Evolutionary conservation across 495 filamentous ascomycete species (phyloP).

Genomic region (Podospora appendiculata): DNA sequence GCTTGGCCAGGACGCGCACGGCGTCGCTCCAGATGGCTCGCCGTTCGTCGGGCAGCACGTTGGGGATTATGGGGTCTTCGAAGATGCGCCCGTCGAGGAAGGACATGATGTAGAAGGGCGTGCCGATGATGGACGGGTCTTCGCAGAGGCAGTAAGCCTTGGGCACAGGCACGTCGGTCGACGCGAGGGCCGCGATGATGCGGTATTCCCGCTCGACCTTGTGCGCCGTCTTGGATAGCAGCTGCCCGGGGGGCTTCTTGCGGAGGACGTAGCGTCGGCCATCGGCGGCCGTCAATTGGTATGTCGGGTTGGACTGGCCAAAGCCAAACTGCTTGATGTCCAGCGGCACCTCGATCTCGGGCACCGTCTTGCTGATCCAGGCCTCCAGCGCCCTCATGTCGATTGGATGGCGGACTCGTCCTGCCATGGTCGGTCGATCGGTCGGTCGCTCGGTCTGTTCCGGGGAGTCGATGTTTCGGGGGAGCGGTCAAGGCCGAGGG

Average conservation of each 20-base stretch:
- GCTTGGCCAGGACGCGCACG: conserved; percentile 70
- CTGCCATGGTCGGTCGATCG: conserved; percentile 59
- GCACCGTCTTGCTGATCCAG: conserved; percentile 68
- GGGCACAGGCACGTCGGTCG: conserved; percentile 80
- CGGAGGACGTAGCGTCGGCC: conserved; percentile 72
- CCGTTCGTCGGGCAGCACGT: conserved; percentile 59
- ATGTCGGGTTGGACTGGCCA: conserved; percentile 95
- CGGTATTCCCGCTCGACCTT: conserved; percentile 92
- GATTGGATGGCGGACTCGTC: conserved; percentile 80
- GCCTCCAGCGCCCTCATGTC: conserved; percentile 66
- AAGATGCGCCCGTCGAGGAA: conserved; percentile 90
- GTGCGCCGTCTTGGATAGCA: conserved; percentile 89
- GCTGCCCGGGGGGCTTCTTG: conserved; percentile 90
- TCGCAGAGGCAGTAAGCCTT: conserved; percentile 80
- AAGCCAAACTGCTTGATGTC: conserved; percentile 94
- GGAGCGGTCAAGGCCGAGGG: not conserved
- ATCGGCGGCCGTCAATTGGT: conserved; percentile 67
- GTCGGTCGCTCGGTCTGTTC: not conserved
- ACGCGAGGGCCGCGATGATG: conserved; percentile 73
- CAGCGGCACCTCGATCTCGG: conserved; percentile 71
- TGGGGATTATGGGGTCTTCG: conserved; percentile 77
- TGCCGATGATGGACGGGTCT: conserved; percentile 71
- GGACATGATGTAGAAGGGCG: conserved; percentile 93
- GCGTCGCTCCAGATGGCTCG: conserved; percentile 81
- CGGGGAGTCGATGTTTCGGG: not conserved